Conservation (phyloP, 1,284 basidiomycete species). For the Sanghuangporus sanghuang region DNA sequence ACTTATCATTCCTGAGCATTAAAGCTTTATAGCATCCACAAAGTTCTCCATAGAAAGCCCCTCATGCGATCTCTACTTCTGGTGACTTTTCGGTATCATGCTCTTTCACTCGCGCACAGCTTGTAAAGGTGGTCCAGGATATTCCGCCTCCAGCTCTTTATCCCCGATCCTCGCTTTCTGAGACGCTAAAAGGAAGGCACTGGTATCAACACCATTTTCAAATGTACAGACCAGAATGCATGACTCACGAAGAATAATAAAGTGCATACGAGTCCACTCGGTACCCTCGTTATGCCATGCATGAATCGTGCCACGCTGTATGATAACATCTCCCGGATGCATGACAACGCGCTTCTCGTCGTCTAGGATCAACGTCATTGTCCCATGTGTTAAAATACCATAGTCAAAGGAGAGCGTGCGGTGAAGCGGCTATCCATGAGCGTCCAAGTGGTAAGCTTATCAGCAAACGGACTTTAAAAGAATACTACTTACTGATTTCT, state of each 20-base stretch:
- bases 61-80: too few relatives aligned
- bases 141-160: conserved; percentile 6
- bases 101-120: neutral
- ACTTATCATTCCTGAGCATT: too few relatives aligned
- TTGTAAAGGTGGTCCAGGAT: neutral
- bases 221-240: conserved; percentile 10
- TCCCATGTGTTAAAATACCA: conserved; percentile 13
- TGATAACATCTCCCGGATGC: conserved; percentile 13
- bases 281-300: conserved; percentile 14
- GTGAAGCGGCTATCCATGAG: conserved; percentile 11
- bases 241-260: conserved; percentile 14
- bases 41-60: neutral
- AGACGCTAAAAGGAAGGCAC: conserved; percentile 1
- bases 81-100: neutral
- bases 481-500: neutral
- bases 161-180: conserved; percentile 17
- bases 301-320: conserved; percentile 19
- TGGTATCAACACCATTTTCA: neutral
- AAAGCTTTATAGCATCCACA: neutral
- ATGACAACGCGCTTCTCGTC: conserved; percentile 9
- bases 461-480: neutral
- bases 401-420: conserved; percentile 18
- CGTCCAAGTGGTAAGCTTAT: neutral
- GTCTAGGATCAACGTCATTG: conserved; percentile 12
- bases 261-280: conserved; percentile 17